These are phyloP conservation scores for Darksidea phi DNA, from an alignment of 495 filamentous ascomycete species.

Conservation along the genomic window DNA sequence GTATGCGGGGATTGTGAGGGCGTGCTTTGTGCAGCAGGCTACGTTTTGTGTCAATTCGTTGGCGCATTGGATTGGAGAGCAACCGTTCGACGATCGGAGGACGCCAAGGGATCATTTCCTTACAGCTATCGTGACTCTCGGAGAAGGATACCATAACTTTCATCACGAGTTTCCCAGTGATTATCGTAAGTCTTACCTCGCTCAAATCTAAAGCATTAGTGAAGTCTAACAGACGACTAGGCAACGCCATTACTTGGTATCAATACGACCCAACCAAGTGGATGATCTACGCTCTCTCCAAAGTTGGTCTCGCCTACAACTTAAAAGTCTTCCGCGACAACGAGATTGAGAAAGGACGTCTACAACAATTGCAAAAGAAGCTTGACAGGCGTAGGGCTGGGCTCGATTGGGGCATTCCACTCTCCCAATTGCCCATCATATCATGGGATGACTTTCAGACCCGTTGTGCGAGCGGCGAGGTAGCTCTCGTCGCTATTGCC, in stretches of 20 bases:
- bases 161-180: conserved; percentile 99
- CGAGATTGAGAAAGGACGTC: conserved; percentile 96
- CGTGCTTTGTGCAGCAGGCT: conserved; percentile 97
- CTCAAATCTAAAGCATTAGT: not conserved
- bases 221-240: not conserved
- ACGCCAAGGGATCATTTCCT: conserved; percentile 92
- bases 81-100: conserved; percentile 98
- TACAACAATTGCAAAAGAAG: conserved; percentile 98
- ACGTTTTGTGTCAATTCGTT: conserved; percentile 99
- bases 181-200: conserved; percentile 54
- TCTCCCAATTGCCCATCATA: conserved; percentile 89
- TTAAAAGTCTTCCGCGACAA: conserved; percentile 95
- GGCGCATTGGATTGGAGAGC: conserved; percentile 96
- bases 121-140: conserved; percentile 90
- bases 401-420: conserved; percentile 90
- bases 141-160: conserved; percentile 98
- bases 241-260: conserved; percentile 94
- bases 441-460: conserved; percentile 91
- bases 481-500: conserved; percentile 72
- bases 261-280: conserved; percentile 99
- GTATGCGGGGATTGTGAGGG: conserved; percentile 88
- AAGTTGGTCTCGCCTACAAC: conserved; percentile 87
- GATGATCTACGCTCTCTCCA: conserved; percentile 89
- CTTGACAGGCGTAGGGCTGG: conserved; percentile 86
- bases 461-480: conserved; percentile 80